Base-by-base conservation (phyloP, 2,329 filamentous ascomycete species). In the Ophiosphaerella korrae region DNA sequence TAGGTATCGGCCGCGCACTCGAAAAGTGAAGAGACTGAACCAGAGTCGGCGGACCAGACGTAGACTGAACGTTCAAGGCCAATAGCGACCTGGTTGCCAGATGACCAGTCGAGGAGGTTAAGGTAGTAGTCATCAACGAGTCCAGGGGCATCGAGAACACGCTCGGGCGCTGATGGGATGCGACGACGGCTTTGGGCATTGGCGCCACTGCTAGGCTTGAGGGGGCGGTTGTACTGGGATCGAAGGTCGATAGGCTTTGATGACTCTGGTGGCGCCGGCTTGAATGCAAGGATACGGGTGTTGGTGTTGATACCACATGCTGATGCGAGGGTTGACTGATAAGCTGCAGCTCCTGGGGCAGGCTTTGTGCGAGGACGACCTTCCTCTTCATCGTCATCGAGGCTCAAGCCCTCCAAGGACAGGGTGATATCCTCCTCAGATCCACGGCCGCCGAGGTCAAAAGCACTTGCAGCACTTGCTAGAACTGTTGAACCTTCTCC, bases 111-210 rank as follows among this genome's bases (percentile, higher is more conserved):
- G 23, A 99, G 86, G 34, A 99, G 83, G 81, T 99, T 99, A 66
- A 99, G 88, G 75, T 99, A 99, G 83, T 97, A 99, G 79, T 99
- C 94, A 68, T 99, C 94, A 55, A 97, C 89, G 45, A 99, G 85
- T 48, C 93, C 94, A 5, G 94, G 94, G 4, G 94, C 94, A 76
- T 99, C 94, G 23, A 99, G 85, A 12, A 99, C 94, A 59, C 94
- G 90, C 77, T 99, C 94, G 9, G 94, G 94, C 11, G 93, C 92
- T 7, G 94, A 97, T 45, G 94, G 89, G 52, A 99, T 91, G 66
- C 93, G 90, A 57, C 94, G 89, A 60, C 92, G 88, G 77, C 92
- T 92, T 75, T 97, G 92, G 29, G 92, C 90, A 42, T 90, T 88
- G 67, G 84, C 82, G 21, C 88, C 80, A 56, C 80, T 87, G 55